Evolutionary conservation across 768 basidiomycete genomes (phyloP), one percentile per base, ranked within the genome.

Genomic region (Lentinula edodes): DNA sequence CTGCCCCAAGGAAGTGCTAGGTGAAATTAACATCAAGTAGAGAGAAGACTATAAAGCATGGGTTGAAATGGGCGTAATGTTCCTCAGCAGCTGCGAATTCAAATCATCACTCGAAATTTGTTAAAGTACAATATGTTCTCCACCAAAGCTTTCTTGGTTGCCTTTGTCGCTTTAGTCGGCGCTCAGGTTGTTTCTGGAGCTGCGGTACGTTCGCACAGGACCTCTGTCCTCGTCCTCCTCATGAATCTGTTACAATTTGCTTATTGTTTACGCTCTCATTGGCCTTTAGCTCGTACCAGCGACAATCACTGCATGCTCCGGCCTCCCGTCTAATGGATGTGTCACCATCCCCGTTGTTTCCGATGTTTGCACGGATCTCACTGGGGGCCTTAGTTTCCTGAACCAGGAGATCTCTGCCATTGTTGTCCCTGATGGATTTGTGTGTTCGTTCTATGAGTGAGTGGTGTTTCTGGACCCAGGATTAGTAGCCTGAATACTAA

Each of bases 361-460:
- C 20, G 63, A 41, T 28, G 13, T 6, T 5, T 64, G 63, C 54
- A 53, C 50, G 20, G 56, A 57, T 51, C 23, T 64, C 42, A 57
- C 45, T 8, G 60, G 59, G 2, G 48, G 53, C 9, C 55, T 61
- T 7, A 61, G 54, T 41, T 61, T 50, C 60, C 42, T 64, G 59
- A 60, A 63, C 42, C 43, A 63, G 16, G 52, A 54, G 28, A n/a
- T 63, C 3, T 34, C 39, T 34, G 6, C 10, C 5, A 58, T 39
- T 18, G 6, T 23, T 32, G 58, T 63, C 23, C 62, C 58, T 2
- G 41, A 15, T 34, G 58, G 62, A 20, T 60, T 63, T 18, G 52
- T 55, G 15, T 63, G 62, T 45, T 52, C 41, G 6, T 63, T 60
- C 62, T 63, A 45, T 43, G 6, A 50, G 62, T 63, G 62, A 39